Conservation (phyloP, 306 rosid genomes). For the Luffa aegyptiaca region DNA sequence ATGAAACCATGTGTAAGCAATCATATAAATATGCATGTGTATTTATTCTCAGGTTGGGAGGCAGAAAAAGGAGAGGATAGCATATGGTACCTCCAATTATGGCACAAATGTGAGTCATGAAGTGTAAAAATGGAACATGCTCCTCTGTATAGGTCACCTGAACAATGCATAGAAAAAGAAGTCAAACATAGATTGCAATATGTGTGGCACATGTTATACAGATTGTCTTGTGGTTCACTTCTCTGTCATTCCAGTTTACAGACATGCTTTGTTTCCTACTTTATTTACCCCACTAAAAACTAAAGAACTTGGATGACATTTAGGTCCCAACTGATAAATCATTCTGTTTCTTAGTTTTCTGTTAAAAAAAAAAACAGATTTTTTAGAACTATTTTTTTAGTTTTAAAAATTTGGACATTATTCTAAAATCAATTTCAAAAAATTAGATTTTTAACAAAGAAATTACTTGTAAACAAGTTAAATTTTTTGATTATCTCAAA, state of each 20-base stretch:
- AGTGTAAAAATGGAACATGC: slow-evolving; percentile 66
- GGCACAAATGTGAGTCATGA: slow-evolving; percentile 77
- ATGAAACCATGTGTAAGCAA: slow-evolving; percentile 1
- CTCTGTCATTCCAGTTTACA: neutral
- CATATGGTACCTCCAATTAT: slow-evolving; percentile 66
- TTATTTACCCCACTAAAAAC: neutral
- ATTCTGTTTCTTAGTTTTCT: neutral
- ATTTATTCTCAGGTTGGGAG: neutral
- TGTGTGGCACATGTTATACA: neutral
- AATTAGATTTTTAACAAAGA: neutral
- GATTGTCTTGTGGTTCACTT: neutral
- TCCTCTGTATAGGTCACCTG: slow-evolving; percentile 82
- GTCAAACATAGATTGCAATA: neutral
- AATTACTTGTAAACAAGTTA: neutral
- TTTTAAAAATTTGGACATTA: neutral
- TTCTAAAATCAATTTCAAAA: neutral
- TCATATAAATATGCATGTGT: neutral
- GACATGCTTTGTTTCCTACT: neutral
- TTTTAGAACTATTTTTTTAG: neutral
- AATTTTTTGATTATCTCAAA: too few species aligned
- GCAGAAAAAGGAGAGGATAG: neutral
- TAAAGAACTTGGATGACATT: neutral
- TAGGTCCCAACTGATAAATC: neutral
- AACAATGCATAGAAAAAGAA: slow-evolving; percentile 14
- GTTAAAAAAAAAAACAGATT: neutral